Percentiles rank a stretch among this genome's conserved stretches.
These are phyloP conservation scores for Paramecium primaurelia DNA, from an alignment of 73 alveolate genomes.

Conservation along the genomic window DNA sequence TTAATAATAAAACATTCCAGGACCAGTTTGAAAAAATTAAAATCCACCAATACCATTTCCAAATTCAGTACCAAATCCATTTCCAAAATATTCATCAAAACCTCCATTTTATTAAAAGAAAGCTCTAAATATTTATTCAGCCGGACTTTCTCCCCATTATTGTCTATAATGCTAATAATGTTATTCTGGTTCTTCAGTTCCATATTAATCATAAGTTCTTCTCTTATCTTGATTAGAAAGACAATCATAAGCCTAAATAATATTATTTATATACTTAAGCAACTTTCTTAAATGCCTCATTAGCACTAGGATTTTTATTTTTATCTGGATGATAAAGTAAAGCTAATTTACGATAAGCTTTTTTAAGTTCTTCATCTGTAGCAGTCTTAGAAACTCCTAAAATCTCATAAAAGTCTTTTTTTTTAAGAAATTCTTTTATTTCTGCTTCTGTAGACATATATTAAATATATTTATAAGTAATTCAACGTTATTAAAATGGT, in stretches of 20 bases:
- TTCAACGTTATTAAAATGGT: not conserved
- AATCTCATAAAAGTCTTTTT: conserved; percentile 75
- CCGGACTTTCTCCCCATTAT: conserved; percentile 47
- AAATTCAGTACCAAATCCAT: not conserved
- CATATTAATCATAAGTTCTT: conserved; percentile 49
- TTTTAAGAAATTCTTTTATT: conserved; percentile 41
- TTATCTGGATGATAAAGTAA: conserved; percentile 94
- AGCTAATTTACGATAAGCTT: conserved; percentile 84
- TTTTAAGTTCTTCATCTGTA: conserved; percentile 79
- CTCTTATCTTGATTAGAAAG: conserved; percentile 40
- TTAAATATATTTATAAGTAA: not conserved
- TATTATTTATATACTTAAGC: not conserved
- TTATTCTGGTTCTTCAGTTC: conserved; percentile 42
- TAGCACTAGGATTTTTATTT: conserved; percentile 71
- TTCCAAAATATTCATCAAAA: not conserved
- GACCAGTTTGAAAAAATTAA: not conserved
- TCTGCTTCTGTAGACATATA: conserved; percentile 55
- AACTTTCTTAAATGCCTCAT: conserved; percentile 75
- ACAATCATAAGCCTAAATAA: conserved; percentile 47
- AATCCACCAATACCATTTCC: conserved; percentile 21
- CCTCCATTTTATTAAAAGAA: conserved; percentile 43
- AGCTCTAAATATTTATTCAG: conserved; percentile 38
- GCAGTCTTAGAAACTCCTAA: conserved; percentile 83
- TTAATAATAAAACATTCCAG: not conserved
- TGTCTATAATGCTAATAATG: conserved; percentile 33